Evolutionary conservation across 1,139 yeast species (phyloP).

Genomic region (Petasospora fabianii): DNA sequence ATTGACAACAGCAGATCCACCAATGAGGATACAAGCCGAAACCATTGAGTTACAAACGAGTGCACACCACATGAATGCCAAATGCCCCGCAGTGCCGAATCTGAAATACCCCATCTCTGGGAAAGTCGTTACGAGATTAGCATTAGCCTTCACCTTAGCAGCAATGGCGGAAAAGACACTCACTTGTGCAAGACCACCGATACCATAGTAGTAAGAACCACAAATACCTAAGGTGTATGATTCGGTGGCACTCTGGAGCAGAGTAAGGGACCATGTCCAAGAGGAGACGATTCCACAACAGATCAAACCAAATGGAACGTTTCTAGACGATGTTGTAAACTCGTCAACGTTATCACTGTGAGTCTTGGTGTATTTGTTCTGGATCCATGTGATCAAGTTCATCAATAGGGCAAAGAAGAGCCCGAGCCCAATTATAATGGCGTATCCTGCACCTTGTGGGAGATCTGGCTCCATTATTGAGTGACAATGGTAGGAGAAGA

Average conservation of each 20-base stretch:
- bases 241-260: slow-evolving; percentile 34
- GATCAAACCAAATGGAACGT: slow-evolving; percentile 34
- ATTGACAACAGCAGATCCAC: slow-evolving; percentile 37
- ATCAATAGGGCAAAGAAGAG: slow-evolving; percentile 33
- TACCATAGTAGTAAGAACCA: slow-evolving; percentile 36
- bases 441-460: slow-evolving; percentile 38
- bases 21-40: slow-evolving; percentile 37
- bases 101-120: slow-evolving; percentile 39
- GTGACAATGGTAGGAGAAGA: no score
- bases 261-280: slow-evolving; percentile 40
- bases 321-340: slow-evolving; percentile 37
- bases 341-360: slow-evolving; percentile 35
- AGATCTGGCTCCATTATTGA: slow-evolving; percentile 24
- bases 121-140: slow-evolving; percentile 38
- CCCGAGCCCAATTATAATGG: slow-evolving; percentile 36
- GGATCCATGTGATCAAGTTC: slow-evolving; percentile 33
- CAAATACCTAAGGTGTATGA: slow-evolving; percentile 30
- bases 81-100: slow-evolving; percentile 38
- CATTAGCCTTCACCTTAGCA: slow-evolving; percentile 37
- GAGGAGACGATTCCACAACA: slow-evolving; percentile 35
- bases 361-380: slow-evolving; percentile 30
- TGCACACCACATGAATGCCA: slow-evolving; percentile 37
- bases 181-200: slow-evolving; percentile 36
- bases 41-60: slow-evolving; percentile 38
- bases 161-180: slow-evolving; percentile 38